phyloP scores from a whole-genome alignment of 106 monocot species.

The Dioscorea dumetorum region DNA sequence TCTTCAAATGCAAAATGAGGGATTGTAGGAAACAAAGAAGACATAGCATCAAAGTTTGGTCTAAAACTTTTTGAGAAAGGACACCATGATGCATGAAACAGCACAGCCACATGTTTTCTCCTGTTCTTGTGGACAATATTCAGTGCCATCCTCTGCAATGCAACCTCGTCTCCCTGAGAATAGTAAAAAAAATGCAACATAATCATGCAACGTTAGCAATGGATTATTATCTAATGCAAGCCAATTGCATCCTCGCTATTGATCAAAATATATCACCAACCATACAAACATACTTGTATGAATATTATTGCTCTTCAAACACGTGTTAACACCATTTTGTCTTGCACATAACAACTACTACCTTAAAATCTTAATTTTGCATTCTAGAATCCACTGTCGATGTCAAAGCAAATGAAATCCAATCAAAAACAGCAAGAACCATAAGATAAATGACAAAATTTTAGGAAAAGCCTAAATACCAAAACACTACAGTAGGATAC shows the following conservation, averaged over 20 bases:
- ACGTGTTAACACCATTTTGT: too few relatives aligned
- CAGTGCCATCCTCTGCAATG: conserved; percentile 40
- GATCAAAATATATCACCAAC: too few relatives aligned
- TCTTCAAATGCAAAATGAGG: conserved; percentile 90
- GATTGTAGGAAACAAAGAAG: conserved; percentile 65
- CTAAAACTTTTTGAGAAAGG: conserved; percentile 75
- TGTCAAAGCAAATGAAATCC: too few relatives aligned
- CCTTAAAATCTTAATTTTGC: too few relatives aligned
- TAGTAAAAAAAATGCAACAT: not conserved
- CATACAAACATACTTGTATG: not conserved
- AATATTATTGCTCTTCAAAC: too few relatives aligned
- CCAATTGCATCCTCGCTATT: too few relatives aligned
- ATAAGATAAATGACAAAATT: too few relatives aligned
- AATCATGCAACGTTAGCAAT: not conserved
- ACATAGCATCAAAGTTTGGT: conserved; percentile 49
- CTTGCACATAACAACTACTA: too few relatives aligned
- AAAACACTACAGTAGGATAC: too few relatives aligned
- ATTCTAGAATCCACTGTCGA: too few relatives aligned
- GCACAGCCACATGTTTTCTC: conserved; percentile 48
- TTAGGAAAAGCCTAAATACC: too few relatives aligned
- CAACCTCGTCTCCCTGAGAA: conserved; percentile 60
- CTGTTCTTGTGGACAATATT: conserved; percentile 49
- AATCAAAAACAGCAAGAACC: too few relatives aligned
- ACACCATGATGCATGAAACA: conserved; percentile 97
- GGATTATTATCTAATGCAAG: not conserved